Conservation (phyloP, 1,139 yeast genomes). For the Yamadazyma sp. region DNA sequence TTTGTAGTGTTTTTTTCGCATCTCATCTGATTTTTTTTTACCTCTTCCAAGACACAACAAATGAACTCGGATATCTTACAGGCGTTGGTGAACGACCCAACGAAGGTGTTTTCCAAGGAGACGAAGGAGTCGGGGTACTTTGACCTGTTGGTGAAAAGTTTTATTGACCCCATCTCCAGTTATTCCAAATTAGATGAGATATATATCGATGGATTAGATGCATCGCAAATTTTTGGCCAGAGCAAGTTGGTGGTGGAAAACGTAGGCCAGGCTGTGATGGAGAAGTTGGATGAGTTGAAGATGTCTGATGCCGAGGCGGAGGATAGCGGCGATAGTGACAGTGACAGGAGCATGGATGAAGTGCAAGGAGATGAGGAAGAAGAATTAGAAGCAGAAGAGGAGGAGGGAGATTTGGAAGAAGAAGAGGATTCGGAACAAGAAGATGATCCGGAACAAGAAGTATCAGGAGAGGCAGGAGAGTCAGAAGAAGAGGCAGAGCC, state of each 20-base stretch:
- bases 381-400: constrained; percentile 12
- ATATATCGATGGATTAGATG: constrained; percentile 81
- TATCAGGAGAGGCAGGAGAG: constrained; percentile 18
- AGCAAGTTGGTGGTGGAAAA: constrained; percentile 68
- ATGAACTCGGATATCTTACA: constrained; percentile 18
- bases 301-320: constrained; percentile 18
- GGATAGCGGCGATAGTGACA: constrained; percentile 17
- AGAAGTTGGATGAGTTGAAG: constrained; percentile 22
- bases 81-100: constrained; percentile 18
- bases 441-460: constrained; percentile 15
- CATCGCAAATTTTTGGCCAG: constrained; percentile 93
- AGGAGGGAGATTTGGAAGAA: constrained; percentile 8
- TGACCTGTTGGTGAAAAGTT: constrained; percentile 46
- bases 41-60: background rate
- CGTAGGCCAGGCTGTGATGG: constrained; percentile 38
- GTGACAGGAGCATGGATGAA: constrained; percentile 7
- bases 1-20: constrained; percentile 10
- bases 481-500: constrained; percentile 22
- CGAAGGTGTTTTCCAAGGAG: constrained; percentile 12
- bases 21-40: constrained; percentile 13
- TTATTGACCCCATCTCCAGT: constrained; percentile 62
- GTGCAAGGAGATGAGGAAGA: constrained; percentile 9
- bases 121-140: constrained; percentile 19
- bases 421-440: constrained; percentile 10
- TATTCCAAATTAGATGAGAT: constrained; percentile 80